Evolutionary conservation across 495 filamentous ascomycete genomes (phyloP), one percentile per base, ranked within the genome.

Genomic region (Stereocaulon alpinum): DNA sequence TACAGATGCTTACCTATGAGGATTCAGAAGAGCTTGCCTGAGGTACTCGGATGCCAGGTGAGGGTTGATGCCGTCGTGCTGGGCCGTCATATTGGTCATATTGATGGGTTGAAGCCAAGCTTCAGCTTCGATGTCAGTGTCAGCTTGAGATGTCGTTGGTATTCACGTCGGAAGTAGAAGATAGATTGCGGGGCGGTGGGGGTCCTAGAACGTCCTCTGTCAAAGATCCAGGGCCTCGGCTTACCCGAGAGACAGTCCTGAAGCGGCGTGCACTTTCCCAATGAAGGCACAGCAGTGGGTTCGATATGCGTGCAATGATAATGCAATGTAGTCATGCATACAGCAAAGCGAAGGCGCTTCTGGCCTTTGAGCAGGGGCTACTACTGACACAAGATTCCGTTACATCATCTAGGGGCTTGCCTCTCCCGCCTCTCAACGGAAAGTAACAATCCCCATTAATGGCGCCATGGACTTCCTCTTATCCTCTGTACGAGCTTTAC

Each of bases 41-140:
- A 77, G 62, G 66, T 82, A 76, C 63, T 80, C 78, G 37, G 76
- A 71, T 44, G 79, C 76, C 45, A 72, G 72, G 64, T 77, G 73
- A 68, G 75, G 73, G 65, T 77, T 77, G 68, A 72, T 70, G 68
- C 71, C 73, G 67, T 71, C 74, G 64, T 74, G 73, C 40, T 58
- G 49, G n/a, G 48, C 49, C 27, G 64, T 47, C 63, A 66, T 62
- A 15, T 44, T 40, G 15, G 29, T 61, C 32, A 48, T 34, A 32
- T 40, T 44, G 44, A 43, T 48, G 40, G 43, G 34, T 27, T 14
- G 18, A 6, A 53, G 18, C 27, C 29, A 48, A 45, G 30, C 30
- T 18, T 49, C 30, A 30, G 20, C 30, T 52, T 30, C 49, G 34
- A 37, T 11, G 49, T 52, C 30, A 22, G 10, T 37, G 34, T 52